A percentile compares a stretch with the other conserved stretches of the same genome.
Evolutionary conservation across 257 asterid genomes (phyloP).

Genomic region (Forsythia viridissima): DNA sequence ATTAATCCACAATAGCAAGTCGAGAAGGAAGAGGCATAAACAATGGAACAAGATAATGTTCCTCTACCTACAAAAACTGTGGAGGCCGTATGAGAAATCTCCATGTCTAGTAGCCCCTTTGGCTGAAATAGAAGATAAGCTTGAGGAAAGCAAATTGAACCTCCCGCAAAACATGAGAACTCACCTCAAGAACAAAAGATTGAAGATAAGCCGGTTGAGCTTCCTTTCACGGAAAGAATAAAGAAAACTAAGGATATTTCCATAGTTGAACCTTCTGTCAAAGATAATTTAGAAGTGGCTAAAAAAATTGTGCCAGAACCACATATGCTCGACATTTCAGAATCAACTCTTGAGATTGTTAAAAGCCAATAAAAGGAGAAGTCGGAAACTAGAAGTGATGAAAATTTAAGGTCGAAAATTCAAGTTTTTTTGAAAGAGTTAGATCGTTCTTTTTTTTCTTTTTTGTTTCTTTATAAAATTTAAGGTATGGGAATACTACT

Average conservation of each 20-base stretch:
- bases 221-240: conserved; percentile 15
- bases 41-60: conserved; percentile 20
- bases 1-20: conserved; percentile 32
- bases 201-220: conserved; percentile 43
- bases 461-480: too few relatives aligned
- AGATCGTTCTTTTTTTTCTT: too few relatives aligned
- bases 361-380: too few relatives aligned
- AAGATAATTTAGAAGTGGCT: too few relatives aligned
- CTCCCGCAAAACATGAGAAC: conserved; percentile 18
- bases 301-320: too few relatives aligned
- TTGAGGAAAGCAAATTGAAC: conserved; percentile 21
- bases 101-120: conserved; percentile 24
- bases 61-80: conserved; percentile 18
- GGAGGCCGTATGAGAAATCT: conserved; percentile 21
- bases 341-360: too few relatives aligned
- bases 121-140: conserved; percentile 34
- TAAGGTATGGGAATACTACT: too few relatives aligned
- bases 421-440: too few relatives aligned
- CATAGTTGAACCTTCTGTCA: background rate
- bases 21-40: conserved; percentile 47
- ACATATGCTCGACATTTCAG: too few relatives aligned
- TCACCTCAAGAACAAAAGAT: background rate
- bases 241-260: conserved; percentile 37
- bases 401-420: too few relatives aligned
- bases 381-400: too few relatives aligned